A percentile compares a stretch with the other conserved stretches of the same genome.
phyloP scores from a whole-genome alignment of 2,329 filamentous ascomycete species.

The Mariannaea sp. region DNA sequence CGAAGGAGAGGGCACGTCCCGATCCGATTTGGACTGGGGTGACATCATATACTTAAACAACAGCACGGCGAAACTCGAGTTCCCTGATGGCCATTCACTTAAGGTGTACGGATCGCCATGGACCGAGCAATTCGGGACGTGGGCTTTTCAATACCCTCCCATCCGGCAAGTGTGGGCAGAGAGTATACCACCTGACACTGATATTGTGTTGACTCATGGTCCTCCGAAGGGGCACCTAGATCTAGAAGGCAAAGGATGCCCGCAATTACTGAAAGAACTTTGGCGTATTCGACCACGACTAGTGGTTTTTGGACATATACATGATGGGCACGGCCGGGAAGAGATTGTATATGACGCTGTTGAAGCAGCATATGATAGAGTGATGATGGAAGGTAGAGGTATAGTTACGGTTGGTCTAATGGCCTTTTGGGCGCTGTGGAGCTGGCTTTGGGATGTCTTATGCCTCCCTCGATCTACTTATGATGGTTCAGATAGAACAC shows the following conservation, averaged over 20 bases:
- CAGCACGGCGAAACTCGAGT: slow-evolving; percentile 31
- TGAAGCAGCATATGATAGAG: background rate
- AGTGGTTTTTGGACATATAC: slow-evolving; percentile 47
- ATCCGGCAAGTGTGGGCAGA: slow-evolving; percentile 12
- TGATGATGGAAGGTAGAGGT: background rate
- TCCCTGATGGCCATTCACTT: slow-evolving; percentile 36
- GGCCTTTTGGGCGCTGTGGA: background rate
- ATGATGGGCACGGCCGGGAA: slow-evolving; percentile 30
- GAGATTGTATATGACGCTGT: background rate
- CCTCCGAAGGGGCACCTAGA: slow-evolving; percentile 46
- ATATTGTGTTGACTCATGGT: slow-evolving; percentile 47
- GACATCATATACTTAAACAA: slow-evolving; percentile 43
- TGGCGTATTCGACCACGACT: slow-evolving; percentile 40
- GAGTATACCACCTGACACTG: slow-evolving; percentile 33
- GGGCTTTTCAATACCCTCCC: slow-evolving; percentile 48
- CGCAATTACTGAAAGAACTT: slow-evolving; percentile 38
- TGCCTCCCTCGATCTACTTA: too few relatives aligned
- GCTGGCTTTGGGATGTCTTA: too few relatives aligned
- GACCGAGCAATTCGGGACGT: slow-evolving; percentile 42
- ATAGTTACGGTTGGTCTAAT: background rate
- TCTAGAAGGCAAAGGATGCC: slow-evolving; percentile 40
- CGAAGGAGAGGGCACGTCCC: background rate
- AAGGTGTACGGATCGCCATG: slow-evolving; percentile 44
- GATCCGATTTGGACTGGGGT: slow-evolving; percentile 39
- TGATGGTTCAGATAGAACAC: too few relatives aligned